Evolutionary conservation across 139 green algal species (phyloP).

Genomic region (Spirogloea muscicola): DNA sequence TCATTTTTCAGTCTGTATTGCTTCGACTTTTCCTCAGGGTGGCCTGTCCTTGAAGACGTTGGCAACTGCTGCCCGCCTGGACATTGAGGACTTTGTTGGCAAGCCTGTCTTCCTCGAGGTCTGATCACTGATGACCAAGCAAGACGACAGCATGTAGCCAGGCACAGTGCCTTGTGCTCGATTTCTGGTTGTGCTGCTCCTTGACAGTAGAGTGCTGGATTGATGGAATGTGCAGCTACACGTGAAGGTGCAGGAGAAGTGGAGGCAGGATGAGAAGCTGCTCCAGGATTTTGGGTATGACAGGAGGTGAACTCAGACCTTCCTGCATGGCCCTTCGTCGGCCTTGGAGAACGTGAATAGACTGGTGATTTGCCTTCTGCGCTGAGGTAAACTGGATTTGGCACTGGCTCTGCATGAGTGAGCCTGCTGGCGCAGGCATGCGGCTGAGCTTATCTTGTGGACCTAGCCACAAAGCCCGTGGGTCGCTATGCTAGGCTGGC

Average conservation of each 20-base stretch:
- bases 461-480: too few relatives aligned
- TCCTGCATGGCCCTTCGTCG: too few relatives aligned
- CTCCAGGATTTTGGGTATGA: slow-evolving; percentile 22
- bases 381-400: too few relatives aligned
- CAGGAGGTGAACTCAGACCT: too few relatives aligned
- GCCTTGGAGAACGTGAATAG: too few relatives aligned
- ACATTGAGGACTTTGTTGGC: slow-evolving; percentile 53
- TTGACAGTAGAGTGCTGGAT: not conserved
- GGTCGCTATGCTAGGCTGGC: too few relatives aligned
- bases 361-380: too few relatives aligned
- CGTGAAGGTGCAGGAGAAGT: slow-evolving; percentile 42
- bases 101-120: slow-evolving; percentile 48
- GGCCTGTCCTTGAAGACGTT: slow-evolving; percentile 47
- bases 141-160: not conserved
- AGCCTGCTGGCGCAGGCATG: too few relatives aligned
- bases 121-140: not conserved
- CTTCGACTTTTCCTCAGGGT: too few relatives aligned
- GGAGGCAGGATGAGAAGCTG: slow-evolving; percentile 35
- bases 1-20: too few relatives aligned
- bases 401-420: too few relatives aligned
- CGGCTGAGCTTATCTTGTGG: too few relatives aligned
- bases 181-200: not conserved
- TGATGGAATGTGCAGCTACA: slow-evolving; percentile 19
- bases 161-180: not conserved
- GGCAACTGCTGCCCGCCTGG: slow-evolving; percentile 43